Evolutionary conservation across 306 rosid species (phyloP).

Genomic region (Ormosia emarginata): DNA sequence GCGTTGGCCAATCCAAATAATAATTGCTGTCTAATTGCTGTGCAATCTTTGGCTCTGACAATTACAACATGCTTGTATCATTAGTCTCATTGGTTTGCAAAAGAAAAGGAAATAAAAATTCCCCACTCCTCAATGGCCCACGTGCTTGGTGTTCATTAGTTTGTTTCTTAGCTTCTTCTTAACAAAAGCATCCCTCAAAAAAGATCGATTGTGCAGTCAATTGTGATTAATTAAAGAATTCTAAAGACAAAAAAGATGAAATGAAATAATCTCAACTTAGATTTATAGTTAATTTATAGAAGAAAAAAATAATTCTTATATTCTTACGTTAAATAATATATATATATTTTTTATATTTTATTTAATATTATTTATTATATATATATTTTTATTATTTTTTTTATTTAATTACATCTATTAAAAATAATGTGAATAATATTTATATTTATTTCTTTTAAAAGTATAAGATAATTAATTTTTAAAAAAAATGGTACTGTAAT

Average conservation of each 20-base stretch:
- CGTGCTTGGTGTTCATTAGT: constrained; percentile 1
- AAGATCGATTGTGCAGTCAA: not conserved
- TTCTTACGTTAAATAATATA: no score
- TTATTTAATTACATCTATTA: no score
- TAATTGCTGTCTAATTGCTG: not conserved
- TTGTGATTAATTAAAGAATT: not conserved
- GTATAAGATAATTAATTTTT: no score
- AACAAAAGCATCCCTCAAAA: constrained; percentile 19
- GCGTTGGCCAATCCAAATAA: constrained; percentile 18
- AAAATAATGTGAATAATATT: no score
- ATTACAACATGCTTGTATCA: constrained; percentile 22
- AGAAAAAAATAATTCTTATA: no score
- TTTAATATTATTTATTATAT: no score
- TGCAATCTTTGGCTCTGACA: constrained; percentile 14
- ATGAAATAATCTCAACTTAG: not conserved
- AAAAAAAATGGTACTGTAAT: not conserved
- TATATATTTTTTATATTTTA: no score
- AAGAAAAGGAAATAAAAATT: not conserved
- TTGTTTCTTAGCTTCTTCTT: constrained; percentile 21
- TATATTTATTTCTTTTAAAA: no score
- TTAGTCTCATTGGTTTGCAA: constrained; percentile 15
- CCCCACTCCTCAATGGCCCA: constrained; percentile 23
- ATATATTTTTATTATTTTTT: no score
- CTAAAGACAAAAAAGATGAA: not conserved
- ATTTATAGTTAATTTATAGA: not conserved